Base-by-base conservation (phyloP, 1,284 basidiomycete genomes). In the Ganoderma meredithae region DNA sequence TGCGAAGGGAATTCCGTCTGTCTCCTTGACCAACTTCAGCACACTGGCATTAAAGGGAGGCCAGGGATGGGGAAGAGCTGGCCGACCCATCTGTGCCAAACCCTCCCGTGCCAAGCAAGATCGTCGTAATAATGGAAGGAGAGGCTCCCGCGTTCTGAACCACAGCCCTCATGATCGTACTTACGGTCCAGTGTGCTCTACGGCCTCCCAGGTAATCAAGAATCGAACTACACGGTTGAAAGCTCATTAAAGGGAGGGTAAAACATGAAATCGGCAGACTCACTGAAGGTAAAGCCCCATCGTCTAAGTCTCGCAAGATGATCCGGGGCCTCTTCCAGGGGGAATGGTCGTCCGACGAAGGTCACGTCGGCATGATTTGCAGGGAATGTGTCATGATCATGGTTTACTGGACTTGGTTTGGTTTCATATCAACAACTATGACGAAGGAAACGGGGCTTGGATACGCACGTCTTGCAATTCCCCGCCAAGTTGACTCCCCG, bases 151-250 rank as follows among this genome's bases (percentile, higher is more conserved):
- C 47, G n/a, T 49, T 49, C 47, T 9, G n/a, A 53, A 15, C 6
- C 10, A 8, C 27, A 19, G 27, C 47, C 15, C 17, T 22, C 33
- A 13, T 0, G 22, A 52, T 6, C 4, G 17, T 27, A 88, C 94
- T 75, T 80, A 95, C 92, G 90, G 94, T 71, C 94, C 97, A 64
- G 84, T 87, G 76, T 99, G 98, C 76, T 98, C 96, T 27, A 99
- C 84, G 0, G 96, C 95, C 77, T 99, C 97, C 98, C 97, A 99
- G 1, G 97, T 98, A 3, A 99, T 88, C 22, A 96, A 89, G 73
- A 98, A 92, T 66, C 95, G 85, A 72, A 96, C 95, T 95, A 71
- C 22, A 7, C 25, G 1, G 25, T n/a, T 39, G 8, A 2, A 39
- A 68, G 4, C 5, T 36, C 55, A 53, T 67, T 52, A 66, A 33